Percentiles rank a stretch among this genome's conserved stretches.
phyloP scores from a whole-genome alignment of 2,329 filamentous ascomycete genomes.

The Ceratocystis lukuohia region DNA sequence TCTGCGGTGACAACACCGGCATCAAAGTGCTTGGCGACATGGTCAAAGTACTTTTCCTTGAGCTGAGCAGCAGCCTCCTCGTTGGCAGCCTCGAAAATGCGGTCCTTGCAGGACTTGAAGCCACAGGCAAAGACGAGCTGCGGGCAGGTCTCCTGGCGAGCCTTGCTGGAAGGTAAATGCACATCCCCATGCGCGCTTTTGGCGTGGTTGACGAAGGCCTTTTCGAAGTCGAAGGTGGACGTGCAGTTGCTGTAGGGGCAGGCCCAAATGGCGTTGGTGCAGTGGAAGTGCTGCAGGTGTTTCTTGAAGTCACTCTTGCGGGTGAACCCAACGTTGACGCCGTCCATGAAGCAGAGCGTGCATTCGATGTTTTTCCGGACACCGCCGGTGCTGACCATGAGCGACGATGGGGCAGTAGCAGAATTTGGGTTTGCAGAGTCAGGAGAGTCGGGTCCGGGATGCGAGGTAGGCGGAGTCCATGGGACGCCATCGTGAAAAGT shows the following conservation, averaged over 20 bases:
- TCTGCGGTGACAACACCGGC: conserved; percentile 31
- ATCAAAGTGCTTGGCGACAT: conserved; percentile 36
- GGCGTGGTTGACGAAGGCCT: conserved; percentile 33
- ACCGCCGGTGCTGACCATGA: conserved; percentile 12
- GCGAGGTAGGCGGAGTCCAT: conserved; percentile 16
- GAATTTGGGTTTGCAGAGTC: conserved; percentile 18
- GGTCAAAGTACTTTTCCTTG: conserved; percentile 35
- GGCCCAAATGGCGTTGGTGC: conserved; percentile 32
- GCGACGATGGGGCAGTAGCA: conserved; percentile 20
- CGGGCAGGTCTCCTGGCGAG: conserved; percentile 31
- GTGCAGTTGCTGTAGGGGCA: conserved; percentile 32
- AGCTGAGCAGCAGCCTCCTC: conserved; percentile 28
- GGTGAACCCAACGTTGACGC: conserved; percentile 34
- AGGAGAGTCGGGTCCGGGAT: conserved; percentile 15
- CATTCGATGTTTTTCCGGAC: conserved; percentile 26
- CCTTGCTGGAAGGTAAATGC: conserved; percentile 30
- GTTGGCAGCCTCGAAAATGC: conserved; percentile 30
- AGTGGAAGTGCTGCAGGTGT: conserved; percentile 36
- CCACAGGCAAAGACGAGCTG: conserved; percentile 35
- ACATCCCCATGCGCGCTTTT: conserved; percentile 33
- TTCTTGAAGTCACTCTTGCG: conserved; percentile 38
- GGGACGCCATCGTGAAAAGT: conserved; percentile 15
- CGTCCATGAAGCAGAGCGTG: conserved; percentile 35
- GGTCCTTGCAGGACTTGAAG: conserved; percentile 32
- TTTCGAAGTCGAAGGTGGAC: conserved; percentile 34